Evolutionary conservation across 371 early-diverging fungal genomes (phyloP).

Genomic region (Rhizopus microsporus): DNA sequence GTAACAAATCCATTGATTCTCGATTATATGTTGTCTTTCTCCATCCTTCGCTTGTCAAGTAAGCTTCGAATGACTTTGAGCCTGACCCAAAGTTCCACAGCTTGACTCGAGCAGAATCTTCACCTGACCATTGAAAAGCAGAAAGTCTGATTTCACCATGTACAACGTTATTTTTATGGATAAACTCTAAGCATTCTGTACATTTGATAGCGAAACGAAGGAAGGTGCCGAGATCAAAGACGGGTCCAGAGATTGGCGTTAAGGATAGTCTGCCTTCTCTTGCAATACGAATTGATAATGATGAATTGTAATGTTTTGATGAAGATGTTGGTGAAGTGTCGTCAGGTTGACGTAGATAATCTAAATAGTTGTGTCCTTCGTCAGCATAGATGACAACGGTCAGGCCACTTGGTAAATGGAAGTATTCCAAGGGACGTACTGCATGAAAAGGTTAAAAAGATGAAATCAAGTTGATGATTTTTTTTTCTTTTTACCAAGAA

Average conservation of each 20-base stretch:
- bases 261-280: not conserved
- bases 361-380: slow-evolving; percentile 32
- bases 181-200: slow-evolving; percentile 45
- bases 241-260: slow-evolving; percentile 6
- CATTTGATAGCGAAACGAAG: slow-evolving; percentile 48
- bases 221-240: slow-evolving; percentile 45
- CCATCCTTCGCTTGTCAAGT: slow-evolving; percentile 49
- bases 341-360: slow-evolving; percentile 15
- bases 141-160: slow-evolving; percentile 46
- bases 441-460: not conserved
- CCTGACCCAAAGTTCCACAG: slow-evolving; percentile 46
- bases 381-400: slow-evolving; percentile 42
- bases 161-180: slow-evolving; percentile 41
- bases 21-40: slow-evolving; percentile 40
- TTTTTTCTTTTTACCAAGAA: slow-evolving; percentile 30
- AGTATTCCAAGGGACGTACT: slow-evolving; percentile 45
- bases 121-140: slow-evolving; percentile 44
- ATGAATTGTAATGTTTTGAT: not conserved
- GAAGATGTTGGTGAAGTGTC: not conserved
- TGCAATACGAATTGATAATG: not conserved
- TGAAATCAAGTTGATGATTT: not conserved
- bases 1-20: slow-evolving; percentile 28
- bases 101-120: slow-evolving; percentile 34
- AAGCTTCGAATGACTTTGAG: slow-evolving; percentile 34
- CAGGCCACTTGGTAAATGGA: slow-evolving; percentile 37